Conservation (phyloP, 129 eudicot species). For the Flaveria bidentis region DNA sequence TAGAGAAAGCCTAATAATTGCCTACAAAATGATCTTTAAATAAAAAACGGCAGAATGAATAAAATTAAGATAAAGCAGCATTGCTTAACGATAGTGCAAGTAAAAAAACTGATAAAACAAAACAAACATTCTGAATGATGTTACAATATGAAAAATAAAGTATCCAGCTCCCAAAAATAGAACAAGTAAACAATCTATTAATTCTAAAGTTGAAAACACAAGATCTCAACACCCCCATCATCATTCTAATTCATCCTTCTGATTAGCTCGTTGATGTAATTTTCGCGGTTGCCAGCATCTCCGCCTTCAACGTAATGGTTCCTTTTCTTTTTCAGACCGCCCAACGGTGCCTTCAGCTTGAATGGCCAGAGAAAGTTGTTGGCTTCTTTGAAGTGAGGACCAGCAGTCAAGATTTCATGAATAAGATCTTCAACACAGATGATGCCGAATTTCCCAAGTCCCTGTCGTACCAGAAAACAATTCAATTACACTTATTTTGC, state of each 20-base stretch:
- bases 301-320: constrained; percentile 92
- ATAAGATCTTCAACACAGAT: constrained; percentile 80
- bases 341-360: constrained; percentile 77
- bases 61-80: background rate
- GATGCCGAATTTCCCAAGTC: constrained; percentile 70
- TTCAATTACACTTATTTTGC: background rate
- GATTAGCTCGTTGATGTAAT: constrained; percentile 73
- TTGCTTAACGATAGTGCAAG: background rate
- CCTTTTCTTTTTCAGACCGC: constrained; percentile 78
- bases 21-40: no score
- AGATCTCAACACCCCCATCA: constrained; percentile 6
- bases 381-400: constrained; percentile 86
- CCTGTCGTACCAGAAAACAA: constrained; percentile 28
- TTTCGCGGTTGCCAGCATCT: constrained; percentile 88
- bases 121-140: constrained; percentile 20
- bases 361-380: constrained; percentile 89
- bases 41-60: background rate
- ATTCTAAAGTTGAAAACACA: constrained; percentile 31
- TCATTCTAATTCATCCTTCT: constrained; percentile 76
- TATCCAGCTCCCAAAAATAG: constrained; percentile 24
- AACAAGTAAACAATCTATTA: constrained; percentile 32
- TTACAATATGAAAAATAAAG: constrained; percentile 17
- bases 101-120: constrained; percentile 17
- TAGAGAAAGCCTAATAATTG: no score
- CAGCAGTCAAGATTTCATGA: constrained; percentile 87